Percentiles rank a stretch among this genome's conserved stretches.
Evolutionary conservation across 441 rosid species (phyloP).

Genomic region (Eutrema salsugineum): DNA sequence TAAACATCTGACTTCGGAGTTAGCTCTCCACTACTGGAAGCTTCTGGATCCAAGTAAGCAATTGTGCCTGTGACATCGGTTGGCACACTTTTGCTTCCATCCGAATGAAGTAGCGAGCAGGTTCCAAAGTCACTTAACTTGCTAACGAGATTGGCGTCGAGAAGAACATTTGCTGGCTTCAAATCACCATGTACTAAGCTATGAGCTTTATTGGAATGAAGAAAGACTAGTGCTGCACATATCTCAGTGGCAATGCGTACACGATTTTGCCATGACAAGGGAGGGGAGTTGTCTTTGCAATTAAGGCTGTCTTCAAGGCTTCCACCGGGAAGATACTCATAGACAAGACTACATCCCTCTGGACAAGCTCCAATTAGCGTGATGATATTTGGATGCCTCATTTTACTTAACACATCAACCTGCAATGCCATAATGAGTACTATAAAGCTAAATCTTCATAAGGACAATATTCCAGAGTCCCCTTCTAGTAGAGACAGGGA

Average conservation of each 20-base stretch:
- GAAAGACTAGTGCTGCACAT: slow-evolving; percentile 86
- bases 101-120: slow-evolving; percentile 43
- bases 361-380: slow-evolving; percentile 92
- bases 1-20: slow-evolving; percentile 87
- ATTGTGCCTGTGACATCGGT: slow-evolving; percentile 77
- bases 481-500: background rate
- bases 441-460: background rate
- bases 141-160: slow-evolving; percentile 70
- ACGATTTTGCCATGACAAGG: slow-evolving; percentile 85
- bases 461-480: slow-evolving; percentile 1
- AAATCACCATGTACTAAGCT: slow-evolving; percentile 88
- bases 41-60: slow-evolving; percentile 85
- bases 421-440: slow-evolving; percentile 26
- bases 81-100: slow-evolving; percentile 39
- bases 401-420: slow-evolving; percentile 86
- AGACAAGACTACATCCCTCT: slow-evolving; percentile 78
- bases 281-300: slow-evolving; percentile 77
- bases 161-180: slow-evolving; percentile 83
- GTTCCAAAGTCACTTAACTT: slow-evolving; percentile 90
- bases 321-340: slow-evolving; percentile 85
- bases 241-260: slow-evolving; percentile 75
- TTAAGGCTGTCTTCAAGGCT: slow-evolving; percentile 92
- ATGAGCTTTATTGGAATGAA: slow-evolving; percentile 77
- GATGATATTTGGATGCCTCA: slow-evolving; percentile 91
- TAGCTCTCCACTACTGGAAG: slow-evolving; percentile 71